phyloP scores from a whole-genome alignment of 495 filamentous ascomycete genomes.

The Podospora anserina region DNA sequence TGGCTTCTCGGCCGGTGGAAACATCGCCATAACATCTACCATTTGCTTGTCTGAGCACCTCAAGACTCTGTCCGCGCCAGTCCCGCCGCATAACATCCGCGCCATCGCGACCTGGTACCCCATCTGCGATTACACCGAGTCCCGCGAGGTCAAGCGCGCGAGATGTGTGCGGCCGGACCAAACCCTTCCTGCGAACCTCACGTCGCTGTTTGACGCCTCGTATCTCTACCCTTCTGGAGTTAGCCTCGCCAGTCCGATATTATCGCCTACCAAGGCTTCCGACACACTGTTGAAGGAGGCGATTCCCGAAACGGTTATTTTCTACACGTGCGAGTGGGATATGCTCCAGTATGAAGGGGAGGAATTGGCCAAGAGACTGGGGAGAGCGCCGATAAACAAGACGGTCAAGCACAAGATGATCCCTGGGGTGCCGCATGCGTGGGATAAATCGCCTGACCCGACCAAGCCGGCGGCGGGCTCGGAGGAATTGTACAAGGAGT shows the following conservation, averaged over 20 bases:
- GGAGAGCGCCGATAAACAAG: conserved; percentile 56
- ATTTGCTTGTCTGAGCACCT: conserved; percentile 55
- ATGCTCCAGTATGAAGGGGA: conserved; percentile 80
- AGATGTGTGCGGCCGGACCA: conserved; percentile 62
- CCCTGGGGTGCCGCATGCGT: conserved; percentile 70
- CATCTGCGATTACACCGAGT: conserved; percentile 73
- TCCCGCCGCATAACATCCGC: conserved; percentile 35
- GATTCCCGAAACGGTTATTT: conserved; percentile 49
- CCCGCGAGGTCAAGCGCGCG: conserved; percentile 67
- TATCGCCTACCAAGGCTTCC: conserved; percentile 41
- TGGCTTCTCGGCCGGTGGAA: conserved; percentile 87
- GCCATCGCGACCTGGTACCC: conserved; percentile 75
- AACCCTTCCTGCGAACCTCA: conserved; percentile 69
- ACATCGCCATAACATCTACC: conserved; percentile 77
- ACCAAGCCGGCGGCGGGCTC: conserved; percentile 50
- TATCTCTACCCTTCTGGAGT: conserved; percentile 61
- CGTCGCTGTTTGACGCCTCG: conserved; percentile 79
- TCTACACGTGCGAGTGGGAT: conserved; percentile 88
- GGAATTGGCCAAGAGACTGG: conserved; percentile 60
- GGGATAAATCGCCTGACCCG: conserved; percentile 84
- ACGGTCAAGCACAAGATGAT: conserved; percentile 67
- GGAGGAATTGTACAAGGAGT: conserved; percentile 42
- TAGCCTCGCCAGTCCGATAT: conserved; percentile 32
- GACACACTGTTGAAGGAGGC: conserved; percentile 41
- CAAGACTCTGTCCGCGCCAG: conserved; percentile 8